Base-by-base conservation (phyloP, 2,329 filamentous ascomycete species). In the Phoma herbarum region DNA sequence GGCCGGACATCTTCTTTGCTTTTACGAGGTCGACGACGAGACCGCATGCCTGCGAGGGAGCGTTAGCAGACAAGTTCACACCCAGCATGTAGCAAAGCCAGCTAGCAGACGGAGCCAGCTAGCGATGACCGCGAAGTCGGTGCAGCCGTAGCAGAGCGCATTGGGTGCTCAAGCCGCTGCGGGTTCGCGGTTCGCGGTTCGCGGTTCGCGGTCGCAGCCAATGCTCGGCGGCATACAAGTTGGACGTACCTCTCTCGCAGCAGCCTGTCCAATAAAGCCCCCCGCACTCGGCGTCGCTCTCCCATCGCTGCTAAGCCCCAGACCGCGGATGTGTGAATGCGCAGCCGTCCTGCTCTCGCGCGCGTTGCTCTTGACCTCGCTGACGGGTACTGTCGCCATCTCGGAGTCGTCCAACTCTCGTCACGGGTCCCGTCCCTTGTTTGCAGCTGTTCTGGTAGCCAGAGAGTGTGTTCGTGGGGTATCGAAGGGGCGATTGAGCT, bases 241-340 rank as follows among this genome's bases (percentile, higher is more conserved):
- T 18, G 16, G 14, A 41, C 82, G 65, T 81, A 96, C 92, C 86
- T 99, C 95, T 81, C 95, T 87, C 63, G 95, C 95, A 60, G 88
- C 85, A 54, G 85, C 84, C 79, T 99, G 95, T 51, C 95, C 95
- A 47, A 98, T 89, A 73, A 98, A 99, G 33, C 95, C 95, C 23
- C 69, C 72, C 5, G 68, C 72, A 62, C 91, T 86, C 65, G 86
- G 86, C 75, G 97, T 93, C 62, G 95, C 92, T 51, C 86, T 89
- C 63, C 95, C 95, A 88, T 97, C 92, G 22, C 68, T 68, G 74
- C 91, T 91, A 68, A 99, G 81, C 18, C 95, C 95, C 39, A 99
- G 85, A 50, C 95, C 95, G 78, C 93, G 96, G 85, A 99, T 99
- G 80, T 99, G 95, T 52, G 94, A 97, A 81, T 99, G 95, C 69